Percentiles rank a stretch among this genome's conserved stretches.
These are phyloP conservation scores for Myrica gale DNA, from an alignment of 306 rosid species.

Conservation along the genomic window DNA sequence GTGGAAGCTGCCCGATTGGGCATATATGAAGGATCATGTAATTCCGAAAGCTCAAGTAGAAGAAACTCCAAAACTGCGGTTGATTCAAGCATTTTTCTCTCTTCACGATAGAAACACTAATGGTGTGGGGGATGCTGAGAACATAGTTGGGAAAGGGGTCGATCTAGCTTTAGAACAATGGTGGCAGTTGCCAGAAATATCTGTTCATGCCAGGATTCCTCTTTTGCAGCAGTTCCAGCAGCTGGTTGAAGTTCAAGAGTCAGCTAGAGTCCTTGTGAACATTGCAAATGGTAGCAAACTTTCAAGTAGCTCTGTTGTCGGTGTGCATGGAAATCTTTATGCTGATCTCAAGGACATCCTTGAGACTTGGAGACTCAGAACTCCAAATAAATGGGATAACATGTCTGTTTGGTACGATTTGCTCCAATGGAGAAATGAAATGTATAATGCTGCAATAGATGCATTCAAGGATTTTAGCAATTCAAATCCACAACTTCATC, in stretches of 20 bases:
- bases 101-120: slow-evolving; percentile 87
- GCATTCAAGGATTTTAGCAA: slow-evolving; percentile 85
- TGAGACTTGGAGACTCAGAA: slow-evolving; percentile 98
- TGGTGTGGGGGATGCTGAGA: slow-evolving; percentile 93
- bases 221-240: slow-evolving; percentile 98
- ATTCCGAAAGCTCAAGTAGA: slow-evolving; percentile 99
- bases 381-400: slow-evolving; percentile 98
- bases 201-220: slow-evolving; percentile 94
- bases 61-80: slow-evolving; percentile 91
- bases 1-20: slow-evolving; percentile 98
- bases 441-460: slow-evolving; percentile 90
- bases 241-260: slow-evolving; percentile 98
- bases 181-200: slow-evolving; percentile 99
- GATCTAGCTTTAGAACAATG: slow-evolving; percentile 97
- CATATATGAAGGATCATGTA: slow-evolving; percentile 92
- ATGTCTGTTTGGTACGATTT: slow-evolving; percentile 98
- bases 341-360: slow-evolving; percentile 99
- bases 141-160: slow-evolving; percentile 85
- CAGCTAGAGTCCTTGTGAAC: slow-evolving; percentile 74
- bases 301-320: slow-evolving; percentile 69
- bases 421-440: slow-evolving; percentile 99
- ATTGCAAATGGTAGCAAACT: slow-evolving; percentile 81
- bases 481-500: slow-evolving; percentile 87
- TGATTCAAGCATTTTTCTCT: slow-evolving; percentile 84
- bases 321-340: slow-evolving; percentile 85